phyloP scores from a whole-genome alignment of 2,329 filamentous ascomycete species.

The Ophiostoma sp. region DNA sequence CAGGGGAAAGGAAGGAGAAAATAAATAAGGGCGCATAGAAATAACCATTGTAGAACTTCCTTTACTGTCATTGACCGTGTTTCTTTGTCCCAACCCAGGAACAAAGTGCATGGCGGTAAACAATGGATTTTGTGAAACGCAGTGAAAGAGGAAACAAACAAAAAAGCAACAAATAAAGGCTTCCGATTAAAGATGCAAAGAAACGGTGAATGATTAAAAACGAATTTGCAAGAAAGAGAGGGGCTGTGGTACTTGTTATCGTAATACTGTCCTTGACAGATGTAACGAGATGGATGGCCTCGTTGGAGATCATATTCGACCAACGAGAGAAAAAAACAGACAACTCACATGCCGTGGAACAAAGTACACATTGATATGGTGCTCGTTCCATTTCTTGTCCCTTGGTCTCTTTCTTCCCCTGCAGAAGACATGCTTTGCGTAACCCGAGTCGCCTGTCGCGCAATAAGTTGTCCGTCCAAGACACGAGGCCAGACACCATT shows the following conservation, averaged over 20 bases:
- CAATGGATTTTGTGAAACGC: background rate
- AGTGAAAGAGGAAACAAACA: background rate
- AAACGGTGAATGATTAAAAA: background rate
- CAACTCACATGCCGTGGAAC: background rate
- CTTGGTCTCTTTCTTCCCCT: background rate
- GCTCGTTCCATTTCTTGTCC: background rate
- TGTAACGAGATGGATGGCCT: background rate
- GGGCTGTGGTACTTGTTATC: background rate
- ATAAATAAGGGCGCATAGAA: background rate
- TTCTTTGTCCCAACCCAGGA: background rate
- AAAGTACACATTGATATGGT: background rate
- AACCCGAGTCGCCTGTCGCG: background rate
- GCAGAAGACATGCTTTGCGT: slow-evolving; percentile 2
- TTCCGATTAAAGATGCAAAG: background rate
- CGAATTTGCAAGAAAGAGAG: background rate
- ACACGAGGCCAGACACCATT: background rate
- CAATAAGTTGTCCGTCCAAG: background rate
- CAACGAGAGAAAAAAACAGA: background rate
- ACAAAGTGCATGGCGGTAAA: background rate
- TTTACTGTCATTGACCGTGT: background rate
- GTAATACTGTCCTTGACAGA: background rate
- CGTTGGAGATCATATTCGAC: background rate
- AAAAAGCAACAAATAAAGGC: background rate
- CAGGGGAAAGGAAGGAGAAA: background rate
- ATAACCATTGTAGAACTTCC: background rate